phyloP scores from a whole-genome alignment of 768 basidiomycete species.

The Mycena belliarum region DNA sequence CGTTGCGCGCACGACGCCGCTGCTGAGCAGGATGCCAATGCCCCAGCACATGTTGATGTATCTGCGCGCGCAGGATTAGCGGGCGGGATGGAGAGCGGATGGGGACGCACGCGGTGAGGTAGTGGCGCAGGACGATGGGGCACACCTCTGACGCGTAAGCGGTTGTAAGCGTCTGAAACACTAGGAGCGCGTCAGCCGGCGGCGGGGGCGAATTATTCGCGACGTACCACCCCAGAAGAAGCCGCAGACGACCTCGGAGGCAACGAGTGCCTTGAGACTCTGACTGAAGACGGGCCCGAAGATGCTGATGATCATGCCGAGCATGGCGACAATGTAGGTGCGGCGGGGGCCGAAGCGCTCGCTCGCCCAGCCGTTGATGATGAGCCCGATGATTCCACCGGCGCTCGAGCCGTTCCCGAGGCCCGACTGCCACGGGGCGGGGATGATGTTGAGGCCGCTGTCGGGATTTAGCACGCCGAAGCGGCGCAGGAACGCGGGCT shows the following conservation, averaged over 20 bases:
- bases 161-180: slow-evolving; percentile 27
- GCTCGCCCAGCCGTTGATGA: slow-evolving; percentile 22
- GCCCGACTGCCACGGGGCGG: slow-evolving; percentile 26
- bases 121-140: slow-evolving; percentile 24
- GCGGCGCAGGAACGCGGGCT: slow-evolving; percentile 22
- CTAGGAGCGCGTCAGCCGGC: too few relatives aligned
- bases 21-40: slow-evolving; percentile 21
- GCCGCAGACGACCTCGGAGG: slow-evolving; percentile 22
- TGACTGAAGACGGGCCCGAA: slow-evolving; percentile 19
- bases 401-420: slow-evolving; percentile 22
- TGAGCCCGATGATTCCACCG: slow-evolving; percentile 25
- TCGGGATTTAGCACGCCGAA: slow-evolving; percentile 20
- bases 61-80: neutral
- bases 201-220: too few relatives aligned
- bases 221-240: slow-evolving; percentile 23
- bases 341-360: slow-evolving; percentile 24
- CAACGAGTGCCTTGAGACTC: slow-evolving; percentile 3
- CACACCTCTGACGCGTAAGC: slow-evolving; percentile 28
- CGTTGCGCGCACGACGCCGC: slow-evolving; percentile 24
- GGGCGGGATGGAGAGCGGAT: neutral
- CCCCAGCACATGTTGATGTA: slow-evolving; percentile 30
- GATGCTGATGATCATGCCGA: slow-evolving; percentile 20
- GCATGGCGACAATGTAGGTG: slow-evolving; percentile 21
- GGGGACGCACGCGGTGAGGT: slow-evolving; percentile 20
- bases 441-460: slow-evolving; percentile 14